These are phyloP conservation scores for Tricholoma sp. DNA, from an alignment of 768 basidiomycete genomes.

Conservation along the genomic window DNA sequence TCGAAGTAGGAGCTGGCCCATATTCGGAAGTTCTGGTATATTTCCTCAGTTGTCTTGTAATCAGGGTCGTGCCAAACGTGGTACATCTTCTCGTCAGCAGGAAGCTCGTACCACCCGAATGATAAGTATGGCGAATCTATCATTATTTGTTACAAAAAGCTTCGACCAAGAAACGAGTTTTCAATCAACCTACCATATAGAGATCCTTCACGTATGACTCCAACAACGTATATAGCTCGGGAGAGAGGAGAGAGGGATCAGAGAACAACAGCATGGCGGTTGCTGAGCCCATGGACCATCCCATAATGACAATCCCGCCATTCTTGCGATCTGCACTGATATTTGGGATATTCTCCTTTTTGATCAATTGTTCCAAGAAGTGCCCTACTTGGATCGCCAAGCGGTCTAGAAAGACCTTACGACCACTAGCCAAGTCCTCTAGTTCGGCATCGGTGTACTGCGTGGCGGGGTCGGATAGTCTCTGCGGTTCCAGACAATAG, in stretches of 20 bases:
- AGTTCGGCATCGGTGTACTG: conserved; percentile 29
- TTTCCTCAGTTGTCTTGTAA: conserved; percentile 17
- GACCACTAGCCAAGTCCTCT: conserved; percentile 21
- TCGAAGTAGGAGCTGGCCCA: conserved; percentile 28
- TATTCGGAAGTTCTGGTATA: conserved; percentile 18
- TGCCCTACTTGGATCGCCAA: conserved; percentile 20
- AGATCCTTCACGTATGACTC: conserved; percentile 26
- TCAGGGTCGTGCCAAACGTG: conserved; percentile 20
- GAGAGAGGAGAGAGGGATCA: conserved; percentile 17
- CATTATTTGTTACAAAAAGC: not conserved
- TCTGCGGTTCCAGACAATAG: conserved; percentile 25
- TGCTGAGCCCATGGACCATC: conserved; percentile 34
- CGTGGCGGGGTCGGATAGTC: conserved; percentile 32
- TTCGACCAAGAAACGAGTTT: not conserved
- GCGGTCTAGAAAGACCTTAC: conserved; percentile 22
- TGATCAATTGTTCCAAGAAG: conserved; percentile 25
- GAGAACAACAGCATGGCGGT: conserved; percentile 25
- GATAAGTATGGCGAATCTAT: conserved; percentile 27
- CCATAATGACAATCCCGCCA: conserved; percentile 33
- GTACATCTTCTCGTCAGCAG: conserved; percentile 14
- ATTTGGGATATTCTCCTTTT: conserved; percentile 22
- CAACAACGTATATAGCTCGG: conserved; percentile 17
- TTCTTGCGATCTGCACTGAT: conserved; percentile 19
- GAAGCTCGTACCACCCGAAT: conserved; percentile 21
- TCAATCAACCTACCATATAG: conserved; percentile 27